Conservation (phyloP, 352 stramenopile species). For the Elongisporangium undulatum region DNA sequence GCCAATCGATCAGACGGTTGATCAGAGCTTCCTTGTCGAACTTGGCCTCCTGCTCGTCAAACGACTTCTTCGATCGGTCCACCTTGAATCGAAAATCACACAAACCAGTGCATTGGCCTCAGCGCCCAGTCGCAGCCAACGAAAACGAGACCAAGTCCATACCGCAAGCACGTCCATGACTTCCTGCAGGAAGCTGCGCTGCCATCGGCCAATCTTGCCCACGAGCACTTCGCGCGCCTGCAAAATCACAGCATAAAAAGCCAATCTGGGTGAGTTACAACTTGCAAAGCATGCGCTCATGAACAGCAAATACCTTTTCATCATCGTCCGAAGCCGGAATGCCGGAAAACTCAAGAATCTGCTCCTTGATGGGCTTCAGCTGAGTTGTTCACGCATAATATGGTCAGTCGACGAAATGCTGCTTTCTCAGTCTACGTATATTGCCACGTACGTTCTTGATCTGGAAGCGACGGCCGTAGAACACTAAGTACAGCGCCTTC, state of each 20-base stretch:
- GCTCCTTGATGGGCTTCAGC: constrained; percentile 77
- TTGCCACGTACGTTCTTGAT: constrained; percentile 58
- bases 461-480: constrained; percentile 78
- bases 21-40: constrained; percentile 66
- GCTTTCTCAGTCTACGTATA: not conserved
- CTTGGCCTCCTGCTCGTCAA: constrained; percentile 51
- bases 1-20: constrained; percentile 69
- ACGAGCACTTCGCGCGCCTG: constrained; percentile 53
- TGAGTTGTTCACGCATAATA: constrained; percentile 11
- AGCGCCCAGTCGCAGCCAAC: constrained; percentile 1
- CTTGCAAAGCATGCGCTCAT: not conserved
- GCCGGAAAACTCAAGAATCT: constrained; percentile 77
- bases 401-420: not conserved
- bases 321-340: constrained; percentile 40
- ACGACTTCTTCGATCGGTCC: constrained; percentile 84
- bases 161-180: constrained; percentile 78
- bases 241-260: constrained; percentile 2
- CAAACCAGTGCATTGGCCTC: not conserved
- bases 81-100: constrained; percentile 27
- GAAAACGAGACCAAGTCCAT: constrained; percentile 5
- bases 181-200: constrained; percentile 63
- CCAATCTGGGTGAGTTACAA: not conserved
- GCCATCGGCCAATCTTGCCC: constrained; percentile 67
- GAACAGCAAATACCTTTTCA: constrained; percentile 36
- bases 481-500: constrained; percentile 78